Base-by-base conservation (phyloP, 2,329 filamentous ascomycete species). In the Trichoderma koningiopsis region DNA sequence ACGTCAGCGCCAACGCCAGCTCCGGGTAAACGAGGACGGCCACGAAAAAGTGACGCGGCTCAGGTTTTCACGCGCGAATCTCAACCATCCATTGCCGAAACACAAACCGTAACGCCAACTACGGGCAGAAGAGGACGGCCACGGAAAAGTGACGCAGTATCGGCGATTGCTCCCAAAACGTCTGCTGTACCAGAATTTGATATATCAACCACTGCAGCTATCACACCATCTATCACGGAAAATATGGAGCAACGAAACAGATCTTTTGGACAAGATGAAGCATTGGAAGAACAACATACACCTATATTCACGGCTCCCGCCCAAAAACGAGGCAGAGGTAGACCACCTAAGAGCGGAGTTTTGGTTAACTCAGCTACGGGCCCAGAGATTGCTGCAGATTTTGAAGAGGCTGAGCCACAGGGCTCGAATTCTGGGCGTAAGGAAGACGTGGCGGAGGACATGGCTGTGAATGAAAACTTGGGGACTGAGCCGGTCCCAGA, bases 291-390 rank as follows among this genome's bases (percentile, higher is more conserved):
- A 52, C 55, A 49, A 40, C 22, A 31, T 33, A 14, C 19, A n/a
- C 29, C 64, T 37, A 22, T 40, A 53, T 24, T 55, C 37, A 19
- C 22, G n/a, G 7, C 24, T n/a, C 22, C 27, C 11, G 31, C 6
- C 22, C 58, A 53, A 53, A 68, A 29, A 59, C 58, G 49, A 6
- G 53, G 58, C 14, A 60, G 69, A 24, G 69, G 69, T 13, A 68
- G 69, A 35, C 69, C 69, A 5, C 58, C 69, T 3, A 70, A 68
- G 63, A 55, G n/a, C n/a, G 40, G 22, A 16, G 24, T 58, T 3
- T 57, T 35, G 22, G 16, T 58, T 4, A 10, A 3, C 29, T 27
- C 55, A 37, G 13, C 35, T 31, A 13, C n/a, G 35, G 64, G 29
- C 10, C 14, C 22, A 16, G 31, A 57, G 4, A n/a, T 10, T n/a